These are phyloP conservation scores for Malassezia arunalokei DNA, from an alignment of 1,284 basidiomycete species.

Conservation along the genomic window DNA sequence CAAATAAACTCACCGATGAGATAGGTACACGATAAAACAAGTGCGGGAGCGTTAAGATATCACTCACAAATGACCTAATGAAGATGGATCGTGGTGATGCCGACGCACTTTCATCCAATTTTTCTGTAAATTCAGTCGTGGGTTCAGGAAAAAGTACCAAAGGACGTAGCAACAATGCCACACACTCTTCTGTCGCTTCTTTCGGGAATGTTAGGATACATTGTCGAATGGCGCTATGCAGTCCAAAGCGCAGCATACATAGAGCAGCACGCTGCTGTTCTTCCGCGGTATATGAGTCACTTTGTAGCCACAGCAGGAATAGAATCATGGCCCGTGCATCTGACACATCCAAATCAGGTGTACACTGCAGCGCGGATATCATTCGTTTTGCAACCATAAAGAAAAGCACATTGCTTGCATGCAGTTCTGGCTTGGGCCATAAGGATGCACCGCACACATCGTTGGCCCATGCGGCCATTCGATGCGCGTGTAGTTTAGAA, in stretches of 20 bases:
- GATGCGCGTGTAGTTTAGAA: not conserved
- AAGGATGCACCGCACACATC: not conserved
- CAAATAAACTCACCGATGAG: slow-evolving; percentile 21
- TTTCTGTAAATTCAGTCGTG: not conserved
- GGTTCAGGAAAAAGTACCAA: slow-evolving; percentile 15
- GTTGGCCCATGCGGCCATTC: not conserved
- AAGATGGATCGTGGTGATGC: not conserved
- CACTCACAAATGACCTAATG: not conserved
- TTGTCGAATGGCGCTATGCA: slow-evolving; percentile 19
- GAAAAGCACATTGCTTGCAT: not conserved
- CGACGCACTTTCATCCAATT: slow-evolving; percentile 8
- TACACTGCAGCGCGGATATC: not conserved
- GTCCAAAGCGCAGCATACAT: not conserved
- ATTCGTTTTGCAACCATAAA: not conserved
- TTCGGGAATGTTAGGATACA: slow-evolving; percentile 19
- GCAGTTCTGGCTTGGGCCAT: not conserved
- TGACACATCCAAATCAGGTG: not conserved
- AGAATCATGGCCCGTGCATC: not conserved
- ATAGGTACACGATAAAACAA: slow-evolving; percentile 15
- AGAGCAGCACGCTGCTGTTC: too few species aligned
- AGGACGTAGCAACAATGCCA: slow-evolving; percentile 18
- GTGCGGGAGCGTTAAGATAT: not conserved
- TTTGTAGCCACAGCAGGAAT: not conserved
- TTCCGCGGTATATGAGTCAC: too few species aligned
- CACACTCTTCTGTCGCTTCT: slow-evolving; percentile 14